These are phyloP conservation scores for Aspergillus homomorphus DNA, from an alignment of 495 filamentous ascomycete genomes.

Conservation along the genomic window DNA sequence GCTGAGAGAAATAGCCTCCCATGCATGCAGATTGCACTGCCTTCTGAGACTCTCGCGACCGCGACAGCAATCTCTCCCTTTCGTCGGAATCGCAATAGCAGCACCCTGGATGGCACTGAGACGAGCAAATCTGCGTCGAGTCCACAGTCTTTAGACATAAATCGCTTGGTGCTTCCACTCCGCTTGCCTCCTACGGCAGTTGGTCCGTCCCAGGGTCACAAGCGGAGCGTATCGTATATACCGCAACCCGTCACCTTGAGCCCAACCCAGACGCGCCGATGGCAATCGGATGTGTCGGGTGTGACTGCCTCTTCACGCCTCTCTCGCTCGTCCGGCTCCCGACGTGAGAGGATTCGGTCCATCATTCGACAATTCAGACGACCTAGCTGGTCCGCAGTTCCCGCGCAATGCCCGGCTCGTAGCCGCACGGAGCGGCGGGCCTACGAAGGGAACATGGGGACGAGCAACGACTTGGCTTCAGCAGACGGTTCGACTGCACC, in stretches of 20 bases:
- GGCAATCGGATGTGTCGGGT: slow-evolving; percentile 30
- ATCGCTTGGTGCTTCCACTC: slow-evolving; percentile 18
- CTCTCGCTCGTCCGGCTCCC: slow-evolving; percentile 19
- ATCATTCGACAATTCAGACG: slow-evolving; percentile 26
- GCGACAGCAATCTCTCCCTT: slow-evolving; percentile 11
- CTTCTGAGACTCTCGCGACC: neutral
- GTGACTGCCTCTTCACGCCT: slow-evolving; percentile 16
- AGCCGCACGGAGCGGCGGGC: slow-evolving; percentile 15
- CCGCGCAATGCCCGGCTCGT: slow-evolving; percentile 5
- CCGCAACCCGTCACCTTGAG: slow-evolving; percentile 11
- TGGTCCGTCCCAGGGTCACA: slow-evolving; percentile 20
- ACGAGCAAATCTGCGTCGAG: slow-evolving; percentile 16
- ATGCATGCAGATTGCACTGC: slow-evolving; percentile 22
- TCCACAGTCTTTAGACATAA: slow-evolving; percentile 8
- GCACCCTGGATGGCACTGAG: slow-evolving; percentile 27
- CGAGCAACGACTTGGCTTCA: slow-evolving; percentile 42
- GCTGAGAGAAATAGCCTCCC: slow-evolving; percentile 22
- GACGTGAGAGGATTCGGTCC: slow-evolving; percentile 22
- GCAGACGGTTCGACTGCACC: slow-evolving; percentile 32
- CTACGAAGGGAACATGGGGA: slow-evolving; percentile 25
- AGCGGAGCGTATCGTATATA: slow-evolving; percentile 25
- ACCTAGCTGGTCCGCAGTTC: slow-evolving; percentile 15
- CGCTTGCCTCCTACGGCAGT: slow-evolving; percentile 22
- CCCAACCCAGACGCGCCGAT: slow-evolving; percentile 18
- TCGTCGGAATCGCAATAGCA: slow-evolving; percentile 10